Evolutionary conservation across 305 asterid species (phyloP), one percentile per base, ranked within the genome.

Genomic region (Fraxinus baroniana): DNA sequence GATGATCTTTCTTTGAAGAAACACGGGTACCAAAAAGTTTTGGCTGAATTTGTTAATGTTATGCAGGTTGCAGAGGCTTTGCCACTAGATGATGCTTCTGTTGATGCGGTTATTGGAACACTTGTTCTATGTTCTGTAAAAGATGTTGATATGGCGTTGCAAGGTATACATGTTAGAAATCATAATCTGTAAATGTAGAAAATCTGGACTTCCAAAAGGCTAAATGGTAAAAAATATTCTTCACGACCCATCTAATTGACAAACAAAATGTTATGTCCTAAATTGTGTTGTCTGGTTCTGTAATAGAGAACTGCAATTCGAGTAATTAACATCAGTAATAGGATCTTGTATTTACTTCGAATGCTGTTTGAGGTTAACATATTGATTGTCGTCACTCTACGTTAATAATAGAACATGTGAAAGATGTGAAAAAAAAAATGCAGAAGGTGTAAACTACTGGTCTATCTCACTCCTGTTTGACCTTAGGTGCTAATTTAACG

Each of bases 71-170:
- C 89, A 2, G 99, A 95, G 90, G 93, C 94, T 76, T 86, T 95
- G 89, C 99, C 99, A 13, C 32, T 94, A 68, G 36, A 74, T 22
- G 98, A 94, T 91, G 91, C 95, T 82, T 92, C 98, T 36, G 92
- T 94, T 20, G 99, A 94, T 88, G 98, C 94, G 82, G 95, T 95
- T 57, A 83, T 95, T 52, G 98, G 97, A 79, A 93, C 98, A 0
- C 98, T 95, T 73, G 94, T 94, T 44, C 85, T 95, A 22, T 95
- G 98, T 83, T 95, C 99, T 22, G 99, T 95, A 36, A 76, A 86
- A 64, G 97, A 95, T 87, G 90, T 94, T 73, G 90, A 90, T 83
- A 84, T 73, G 86, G 83, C 98, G 77, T 83, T 95, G 86, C 91
- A 88, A 90, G 99, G 99, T 92, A 87, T 82, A 73, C 41, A 5